These are phyloP conservation scores for Puccinia horiana DNA, from an alignment of 1,284 basidiomycete genomes.

Conservation along the genomic window DNA sequence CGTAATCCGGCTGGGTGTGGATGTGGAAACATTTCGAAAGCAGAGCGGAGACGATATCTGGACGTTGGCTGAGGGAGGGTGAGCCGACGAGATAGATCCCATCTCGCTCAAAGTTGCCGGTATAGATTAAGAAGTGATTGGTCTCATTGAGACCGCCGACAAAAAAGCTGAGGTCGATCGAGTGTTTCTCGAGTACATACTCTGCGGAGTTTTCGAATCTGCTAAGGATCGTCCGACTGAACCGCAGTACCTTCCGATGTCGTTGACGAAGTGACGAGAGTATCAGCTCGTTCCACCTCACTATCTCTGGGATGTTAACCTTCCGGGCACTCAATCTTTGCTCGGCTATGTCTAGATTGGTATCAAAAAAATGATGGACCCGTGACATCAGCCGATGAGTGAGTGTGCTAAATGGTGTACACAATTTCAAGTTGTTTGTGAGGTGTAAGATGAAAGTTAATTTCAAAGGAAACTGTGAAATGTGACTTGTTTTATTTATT, in stretches of 20 bases:
- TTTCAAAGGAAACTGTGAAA: background rate
- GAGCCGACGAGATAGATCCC: slow-evolving; percentile 93
- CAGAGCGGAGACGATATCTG: slow-evolving; percentile 76
- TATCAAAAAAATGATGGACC: slow-evolving; percentile 49
- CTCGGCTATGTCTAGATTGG: slow-evolving; percentile 42
- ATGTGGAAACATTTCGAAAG: slow-evolving; percentile 74
- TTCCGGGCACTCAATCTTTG: slow-evolving; percentile 36
- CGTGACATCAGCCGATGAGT: slow-evolving; percentile 78
- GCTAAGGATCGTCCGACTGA: slow-evolving; percentile 62
- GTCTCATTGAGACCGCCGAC: slow-evolving; percentile 78
- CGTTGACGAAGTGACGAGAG: slow-evolving; percentile 49
- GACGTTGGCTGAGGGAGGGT: slow-evolving; percentile 76
- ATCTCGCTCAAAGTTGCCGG: slow-evolving; percentile 80
- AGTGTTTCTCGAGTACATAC: slow-evolving; percentile 73
- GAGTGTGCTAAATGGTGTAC: slow-evolving; percentile 66
- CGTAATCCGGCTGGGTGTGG: slow-evolving; percentile 53
- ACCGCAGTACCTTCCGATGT: slow-evolving; percentile 47
- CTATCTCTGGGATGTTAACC: slow-evolving; percentile 37
- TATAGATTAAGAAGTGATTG: slow-evolving; percentile 94
- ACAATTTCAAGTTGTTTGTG: background rate
- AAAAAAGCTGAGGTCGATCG: slow-evolving; percentile 75
- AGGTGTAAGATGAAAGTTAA: slow-evolving; percentile 2
- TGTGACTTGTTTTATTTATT: background rate
- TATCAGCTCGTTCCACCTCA: slow-evolving; percentile 46
- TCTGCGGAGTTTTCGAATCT: slow-evolving; percentile 95